Base-by-base conservation (phyloP, 78 protist species). In the Planoprotostelium fungivorum region DNA sequence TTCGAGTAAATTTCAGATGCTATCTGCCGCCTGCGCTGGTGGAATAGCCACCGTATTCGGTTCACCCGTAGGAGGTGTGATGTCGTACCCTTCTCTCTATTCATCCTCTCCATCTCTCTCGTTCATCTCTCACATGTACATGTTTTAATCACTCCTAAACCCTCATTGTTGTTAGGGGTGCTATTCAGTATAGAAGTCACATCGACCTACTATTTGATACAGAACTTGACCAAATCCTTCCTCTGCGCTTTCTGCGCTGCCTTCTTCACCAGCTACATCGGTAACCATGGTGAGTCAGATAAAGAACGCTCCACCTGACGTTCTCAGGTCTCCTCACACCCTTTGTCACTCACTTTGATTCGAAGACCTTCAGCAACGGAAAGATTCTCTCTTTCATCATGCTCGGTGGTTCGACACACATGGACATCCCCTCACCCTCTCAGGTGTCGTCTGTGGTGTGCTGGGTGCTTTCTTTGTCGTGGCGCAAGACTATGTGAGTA, bases 31-130 rank as follows among this genome's bases (percentile, higher is more conserved):
- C n/a, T 87, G 96, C 29, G 97, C 98, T 35, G 95, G 91, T 5
- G 98, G 98, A 34, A 95, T 97, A 10, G 92, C 97, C 1, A 93
- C 95, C 0, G 90, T 95, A 0, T 97, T 97, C 86, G 97, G 97
- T 10, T 92, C 98, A 10, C 98, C 98, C 0, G 89, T 97, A 34
- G 98, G 98, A 29, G 98, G 97, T 23, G 91, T 92, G 0, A 51
- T 51, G 73, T 51, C 73, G 16, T 51, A 5, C 16, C 73, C 31
- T 51, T n/a, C n/a, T n/a, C n/a, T n/a, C n/a, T n/a, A n/a, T n/a
- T n/a, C n/a, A n/a, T n/a, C n/a, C n/a, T n/a, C n/a, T n/a, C n/a
- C n/a, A n/a, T n/a, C n/a, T n/a, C n/a, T n/a, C n/a, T n/a, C n/a
- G n/a, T n/a, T n/a, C 31, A 51, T 51, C 5, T 51, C 73, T 51